Percentiles rank a stretch among this genome's conserved stretches.
Evolutionary conservation across 2,329 filamentous ascomycete genomes (phyloP).

Genomic region (Paracamarosporium sp.): DNA sequence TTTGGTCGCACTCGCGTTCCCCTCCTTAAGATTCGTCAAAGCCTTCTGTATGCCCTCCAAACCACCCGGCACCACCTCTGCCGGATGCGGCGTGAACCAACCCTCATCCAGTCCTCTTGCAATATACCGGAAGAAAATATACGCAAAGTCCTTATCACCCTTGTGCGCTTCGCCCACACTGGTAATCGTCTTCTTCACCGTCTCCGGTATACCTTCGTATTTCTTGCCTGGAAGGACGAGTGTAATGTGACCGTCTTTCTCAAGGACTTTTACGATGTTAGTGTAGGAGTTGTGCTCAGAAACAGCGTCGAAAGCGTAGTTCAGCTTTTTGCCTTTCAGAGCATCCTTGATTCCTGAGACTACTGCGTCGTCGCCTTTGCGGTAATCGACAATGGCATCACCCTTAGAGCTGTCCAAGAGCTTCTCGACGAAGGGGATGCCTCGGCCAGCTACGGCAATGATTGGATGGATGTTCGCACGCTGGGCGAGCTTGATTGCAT

Average conservation of each 20-base stretch:
- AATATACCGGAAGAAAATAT: slow-evolving; percentile 54
- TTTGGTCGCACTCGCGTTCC: slow-evolving; percentile 69
- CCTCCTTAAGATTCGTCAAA: slow-evolving; percentile 63
- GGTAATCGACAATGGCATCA: slow-evolving; percentile 53
- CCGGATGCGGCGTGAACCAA: slow-evolving; percentile 58
- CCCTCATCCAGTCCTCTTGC: slow-evolving; percentile 57
- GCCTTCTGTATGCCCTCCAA: slow-evolving; percentile 61
- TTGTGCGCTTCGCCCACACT: slow-evolving; percentile 42
- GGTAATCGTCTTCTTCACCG: slow-evolving; percentile 48
- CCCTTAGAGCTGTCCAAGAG: slow-evolving; percentile 40
- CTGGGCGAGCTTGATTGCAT: slow-evolving; percentile 43
- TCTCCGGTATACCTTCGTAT: slow-evolving; percentile 50
- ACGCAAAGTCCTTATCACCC: slow-evolving; percentile 51
- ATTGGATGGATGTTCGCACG: slow-evolving; percentile 44
- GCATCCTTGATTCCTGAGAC: slow-evolving; percentile 50
- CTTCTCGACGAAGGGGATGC: slow-evolving; percentile 22
- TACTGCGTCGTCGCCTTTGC: slow-evolving; percentile 56
- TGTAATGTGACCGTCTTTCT: slow-evolving; percentile 39
- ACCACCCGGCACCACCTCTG: slow-evolving; percentile 62
- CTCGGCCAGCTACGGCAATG: slow-evolving; percentile 31
- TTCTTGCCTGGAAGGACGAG: slow-evolving; percentile 52
- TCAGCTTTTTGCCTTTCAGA: slow-evolving; percentile 50
- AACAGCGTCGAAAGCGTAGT: slow-evolving; percentile 64
- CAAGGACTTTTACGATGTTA: slow-evolving; percentile 45
- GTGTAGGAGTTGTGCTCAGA: slow-evolving; percentile 54